Evolutionary conservation across 352 stramenopile species (phyloP), one percentile per base, ranked within the genome.

Genomic region (Phytophthora sp.): DNA sequence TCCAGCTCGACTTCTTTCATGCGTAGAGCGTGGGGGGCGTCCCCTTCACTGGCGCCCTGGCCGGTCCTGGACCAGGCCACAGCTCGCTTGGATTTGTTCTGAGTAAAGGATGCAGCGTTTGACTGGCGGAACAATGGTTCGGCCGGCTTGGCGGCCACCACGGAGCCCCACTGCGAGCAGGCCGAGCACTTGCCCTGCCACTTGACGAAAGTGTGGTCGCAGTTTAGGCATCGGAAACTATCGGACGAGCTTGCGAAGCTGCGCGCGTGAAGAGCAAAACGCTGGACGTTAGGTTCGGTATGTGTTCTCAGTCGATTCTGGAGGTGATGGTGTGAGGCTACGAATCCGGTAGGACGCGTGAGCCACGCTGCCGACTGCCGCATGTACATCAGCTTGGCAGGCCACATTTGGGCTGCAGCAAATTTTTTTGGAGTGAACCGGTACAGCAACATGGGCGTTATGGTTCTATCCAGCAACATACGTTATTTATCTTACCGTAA

Each of bases 131-230:
- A 94, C 30, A 78, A 52, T 13, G 80, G 65, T 15, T 79, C 63
- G 2, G 27, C 47, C 0, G 56, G 36, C 39, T 73, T 78, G 12
- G 86, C 76, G 18, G 92, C 66, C 53, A 86, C 81, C 21, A 99
- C 77, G 11, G 86, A 88, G 50, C 97, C 96, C 94, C 95, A 99
- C 33, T 93, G 67, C 15, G 79, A 74, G 74, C 96, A 99, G 4
- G 82, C 81, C 26, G 79, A 81, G 76, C 88, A 96, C 65, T 95
- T 85, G 20, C 88, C 88, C 66, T 92, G 86, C 88, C 88, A 96
- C 67, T 95, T 96, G 59, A 72, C 69, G 66, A 88, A 91, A 20
- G 56, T 60, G 33, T 91, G 82, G 16, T 85, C 83, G 49, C 88
- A 96, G 18, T 68, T 67, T 18, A 58, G 45, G 42, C 84, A 93